Evolutionary conservation across 2,329 filamentous ascomycete genomes (phyloP).

Genomic region (Ceratocystiopsis brevicomis): DNA sequence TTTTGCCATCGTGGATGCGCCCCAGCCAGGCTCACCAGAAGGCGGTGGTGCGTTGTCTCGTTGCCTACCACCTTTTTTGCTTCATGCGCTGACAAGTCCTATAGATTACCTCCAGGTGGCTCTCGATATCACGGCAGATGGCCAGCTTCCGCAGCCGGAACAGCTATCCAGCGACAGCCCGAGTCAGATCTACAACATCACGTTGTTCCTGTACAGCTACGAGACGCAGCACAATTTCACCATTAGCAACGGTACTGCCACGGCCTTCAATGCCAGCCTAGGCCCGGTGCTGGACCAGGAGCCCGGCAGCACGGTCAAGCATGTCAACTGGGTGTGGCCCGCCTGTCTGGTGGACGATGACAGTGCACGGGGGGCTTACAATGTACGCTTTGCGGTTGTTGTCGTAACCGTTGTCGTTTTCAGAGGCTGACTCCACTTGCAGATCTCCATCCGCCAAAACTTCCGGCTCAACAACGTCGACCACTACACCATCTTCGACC

Average conservation of each 20-base stretch:
- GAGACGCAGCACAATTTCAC: slow-evolving; percentile 47
- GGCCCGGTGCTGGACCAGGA: slow-evolving; percentile 47
- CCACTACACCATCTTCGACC: slow-evolving; percentile 51
- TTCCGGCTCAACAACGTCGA: slow-evolving; percentile 45
- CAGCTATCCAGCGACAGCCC: slow-evolving; percentile 29
- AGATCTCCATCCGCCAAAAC: slow-evolving; percentile 53
- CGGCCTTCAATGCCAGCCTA: slow-evolving; percentile 36
- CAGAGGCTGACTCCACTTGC: background rate
- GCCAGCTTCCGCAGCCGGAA: slow-evolving; percentile 39
- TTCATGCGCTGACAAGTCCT: background rate
- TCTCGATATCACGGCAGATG: slow-evolving; percentile 47
- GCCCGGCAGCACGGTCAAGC: slow-evolving; percentile 49
- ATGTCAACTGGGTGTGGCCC: slow-evolving; percentile 55
- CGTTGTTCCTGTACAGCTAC: slow-evolving; percentile 48
- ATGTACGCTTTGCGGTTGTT: slow-evolving; percentile 20
- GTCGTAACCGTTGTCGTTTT: background rate
- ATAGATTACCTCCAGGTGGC: slow-evolving; percentile 41
- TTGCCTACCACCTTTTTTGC: background rate
- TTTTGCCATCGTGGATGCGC: slow-evolving; percentile 45
- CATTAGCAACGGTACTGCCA: slow-evolving; percentile 42
- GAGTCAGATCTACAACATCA: slow-evolving; percentile 43
- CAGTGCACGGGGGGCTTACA: slow-evolving; percentile 42
- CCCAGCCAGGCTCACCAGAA: slow-evolving; percentile 43
- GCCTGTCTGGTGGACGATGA: slow-evolving; percentile 44
- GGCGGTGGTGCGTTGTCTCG: slow-evolving; percentile 33